phyloP scores from a whole-genome alignment of 2,329 filamentous ascomycete genomes.

The Sporothrix curviconia region DNA sequence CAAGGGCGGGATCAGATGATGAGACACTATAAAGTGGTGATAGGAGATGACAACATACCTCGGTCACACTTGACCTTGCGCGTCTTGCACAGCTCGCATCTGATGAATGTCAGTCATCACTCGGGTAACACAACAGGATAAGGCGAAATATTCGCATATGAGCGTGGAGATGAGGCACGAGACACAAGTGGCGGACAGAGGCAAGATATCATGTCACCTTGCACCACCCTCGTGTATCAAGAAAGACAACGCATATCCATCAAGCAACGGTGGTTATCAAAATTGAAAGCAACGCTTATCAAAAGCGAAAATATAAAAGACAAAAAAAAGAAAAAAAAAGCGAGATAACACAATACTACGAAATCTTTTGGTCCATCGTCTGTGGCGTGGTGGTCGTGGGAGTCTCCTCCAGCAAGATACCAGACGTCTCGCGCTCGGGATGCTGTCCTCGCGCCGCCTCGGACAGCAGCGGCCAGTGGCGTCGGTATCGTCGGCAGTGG shows the following conservation, averaged over 20 bases:
- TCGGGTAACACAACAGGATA: no score
- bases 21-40: background rate
- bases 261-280: no score
- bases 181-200: no score
- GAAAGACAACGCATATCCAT: background rate
- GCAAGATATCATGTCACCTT: no score
- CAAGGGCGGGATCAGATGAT: background rate
- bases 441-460: background rate
- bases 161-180: no score
- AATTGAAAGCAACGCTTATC: no score
- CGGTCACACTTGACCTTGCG: conserved; percentile 76
- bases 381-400: background rate
- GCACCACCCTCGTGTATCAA: no score
- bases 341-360: conserved; percentile 2
- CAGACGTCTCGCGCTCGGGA: conserved; percentile 8
- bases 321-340: no score
- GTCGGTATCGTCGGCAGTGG: no score
- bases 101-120: conserved; percentile 20
- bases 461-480: background rate
- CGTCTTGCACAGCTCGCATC: conserved; percentile 72
- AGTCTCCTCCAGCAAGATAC: no score
- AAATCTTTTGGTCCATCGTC: conserved; percentile 13
- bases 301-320: no score
- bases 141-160: no score
- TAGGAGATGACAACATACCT: conserved; percentile 8